phyloP scores from a whole-genome alignment of 345 rosid genomes.

The Populus nigra region DNA sequence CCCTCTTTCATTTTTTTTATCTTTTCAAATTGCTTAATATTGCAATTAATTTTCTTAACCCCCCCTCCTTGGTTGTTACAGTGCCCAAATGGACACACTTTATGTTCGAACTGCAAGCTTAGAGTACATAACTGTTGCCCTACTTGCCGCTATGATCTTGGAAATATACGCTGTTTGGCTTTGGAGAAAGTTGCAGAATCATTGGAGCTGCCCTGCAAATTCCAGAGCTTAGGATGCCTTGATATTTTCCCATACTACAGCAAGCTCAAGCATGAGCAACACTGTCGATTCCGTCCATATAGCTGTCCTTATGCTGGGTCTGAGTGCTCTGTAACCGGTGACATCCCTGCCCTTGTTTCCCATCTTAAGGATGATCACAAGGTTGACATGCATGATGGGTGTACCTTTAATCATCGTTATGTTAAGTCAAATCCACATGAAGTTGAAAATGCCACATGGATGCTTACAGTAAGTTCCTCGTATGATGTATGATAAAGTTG shows the following conservation, averaged over 20 bases:
- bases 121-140: constrained; percentile 60
- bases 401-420: constrained; percentile 73
- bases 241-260: constrained; percentile 57
- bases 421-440: constrained; percentile 81
- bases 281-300: constrained; percentile 56
- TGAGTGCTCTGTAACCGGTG: constrained; percentile 63
- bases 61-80: constrained; percentile 20
- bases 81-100: constrained; percentile 68
- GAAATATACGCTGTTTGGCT: constrained; percentile 63
- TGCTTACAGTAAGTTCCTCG: constrained; percentile 82
- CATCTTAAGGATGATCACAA: constrained; percentile 82
- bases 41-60: background rate
- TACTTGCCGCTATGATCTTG: constrained; percentile 58
- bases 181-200: constrained; percentile 67
- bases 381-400: constrained; percentile 81
- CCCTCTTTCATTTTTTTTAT: background rate
- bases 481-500: too few relatives aligned
- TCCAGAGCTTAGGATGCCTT: constrained; percentile 53
- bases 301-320: constrained; percentile 77
- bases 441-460: constrained; percentile 79
- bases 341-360: constrained; percentile 53
- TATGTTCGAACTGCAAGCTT: constrained; percentile 56
- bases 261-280: constrained; percentile 62
- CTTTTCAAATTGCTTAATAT: background rate
- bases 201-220: constrained; percentile 58